phyloP scores from a whole-genome alignment of 164 flowering plant species.

The Macadamia tetraphylla region DNA sequence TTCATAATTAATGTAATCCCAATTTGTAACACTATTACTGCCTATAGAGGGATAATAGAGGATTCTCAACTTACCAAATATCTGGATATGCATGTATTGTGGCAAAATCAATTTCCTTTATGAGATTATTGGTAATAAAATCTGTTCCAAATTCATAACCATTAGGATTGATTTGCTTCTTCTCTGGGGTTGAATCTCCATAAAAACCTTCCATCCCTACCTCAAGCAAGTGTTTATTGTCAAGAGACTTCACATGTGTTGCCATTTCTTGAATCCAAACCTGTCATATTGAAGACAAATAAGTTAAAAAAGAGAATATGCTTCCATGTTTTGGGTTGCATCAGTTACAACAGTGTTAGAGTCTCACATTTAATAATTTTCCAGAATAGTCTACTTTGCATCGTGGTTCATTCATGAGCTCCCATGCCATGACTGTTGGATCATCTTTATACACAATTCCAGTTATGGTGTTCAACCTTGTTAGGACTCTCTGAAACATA shows the following conservation, averaged over 20 bases:
- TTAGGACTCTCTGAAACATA: conserved; percentile 26
- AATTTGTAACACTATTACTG: too few species aligned
- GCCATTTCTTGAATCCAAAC: conserved; percentile 35
- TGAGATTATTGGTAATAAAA: conserved; percentile 21
- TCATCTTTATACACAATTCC: conserved; percentile 24
- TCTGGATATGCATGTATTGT: conserved; percentile 35
- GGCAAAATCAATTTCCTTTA: conserved; percentile 27
- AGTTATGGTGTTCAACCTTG: conserved; percentile 27
- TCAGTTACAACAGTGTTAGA: too few species aligned
- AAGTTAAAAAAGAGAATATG: not conserved
- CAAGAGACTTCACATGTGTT: conserved; percentile 20
- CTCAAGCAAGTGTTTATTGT: conserved; percentile 26
- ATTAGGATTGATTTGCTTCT: conserved; percentile 18
- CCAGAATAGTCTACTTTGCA: conserved; percentile 26
- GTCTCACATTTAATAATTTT: conserved; percentile 8
- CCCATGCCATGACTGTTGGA: conserved; percentile 35
- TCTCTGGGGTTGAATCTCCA: conserved; percentile 26
- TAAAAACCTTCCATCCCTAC: conserved; percentile 33
- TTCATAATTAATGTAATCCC: too few species aligned
- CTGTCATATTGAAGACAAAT: conserved; percentile 2
- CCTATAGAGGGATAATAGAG: not conserved
- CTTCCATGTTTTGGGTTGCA: too few species aligned
- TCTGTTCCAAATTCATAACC: conserved; percentile 29
- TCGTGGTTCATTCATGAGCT: conserved; percentile 38
- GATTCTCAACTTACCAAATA: conserved; percentile 15